Base-by-base conservation (phyloP, 495 filamentous ascomycete species). In the Penicillium arizonense region DNA sequence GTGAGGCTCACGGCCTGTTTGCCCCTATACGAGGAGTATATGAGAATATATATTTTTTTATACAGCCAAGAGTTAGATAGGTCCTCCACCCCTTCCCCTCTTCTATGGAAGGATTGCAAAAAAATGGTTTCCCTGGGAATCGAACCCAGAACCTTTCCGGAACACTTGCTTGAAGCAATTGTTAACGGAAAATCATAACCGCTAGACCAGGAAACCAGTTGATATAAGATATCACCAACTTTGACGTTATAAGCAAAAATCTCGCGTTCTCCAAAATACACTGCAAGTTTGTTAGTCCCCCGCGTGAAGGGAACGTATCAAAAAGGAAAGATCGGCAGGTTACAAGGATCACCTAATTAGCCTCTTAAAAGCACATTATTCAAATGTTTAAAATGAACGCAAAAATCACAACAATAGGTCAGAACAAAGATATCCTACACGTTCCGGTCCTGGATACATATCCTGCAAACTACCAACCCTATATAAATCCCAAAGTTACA, bases 141-240 rank as follows among this genome's bases (percentile, higher is more conserved):
- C 51, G 56, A 59, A 59, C 56, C 55, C 56, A 59, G 48, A 55
- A 59, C 56, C 56, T 59, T 60, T 50, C 53, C 50, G 55, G 47
- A 50, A 50, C 48, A 50, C n/a, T 2, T 40, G 48, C 48, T 18
- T 34, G 20, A 26, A 7, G 48, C 48, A 50, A 14, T 50, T 50
- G 48, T 50, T 50, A 50, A 50, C 48, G 48, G 48, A 50, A 50
- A 50, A 50, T 50, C 48, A 50, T 50, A 50, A 50, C 48, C 48
- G 48, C 48, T 50, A 50, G 48, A 50, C 48, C 48, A 50, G 37
- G 48, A 50, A 50, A 50, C 48, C 35, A 32, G 2, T 34, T 38
- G 16, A 34, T 50, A 9, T 7, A 24, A 42, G 10, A 1, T 1
- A 1, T 3, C 3, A 2, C n/a, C 14, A 34, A 1, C 5, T 33